Conservation (phyloP, 768 basidiomycete genomes). For the Pluteus cervinus region DNA sequence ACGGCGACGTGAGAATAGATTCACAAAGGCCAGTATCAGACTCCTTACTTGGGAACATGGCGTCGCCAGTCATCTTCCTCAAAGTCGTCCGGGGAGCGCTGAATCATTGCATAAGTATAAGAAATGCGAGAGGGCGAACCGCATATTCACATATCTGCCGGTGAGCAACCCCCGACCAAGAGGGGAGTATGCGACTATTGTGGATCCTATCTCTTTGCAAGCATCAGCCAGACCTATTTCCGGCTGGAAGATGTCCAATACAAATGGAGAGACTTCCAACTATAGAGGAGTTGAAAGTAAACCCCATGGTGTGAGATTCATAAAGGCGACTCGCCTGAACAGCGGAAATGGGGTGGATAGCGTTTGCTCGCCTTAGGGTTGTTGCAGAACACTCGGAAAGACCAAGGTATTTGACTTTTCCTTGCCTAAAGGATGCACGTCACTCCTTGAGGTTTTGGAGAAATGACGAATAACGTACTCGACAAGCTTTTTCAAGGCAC, state of each 20-base stretch:
- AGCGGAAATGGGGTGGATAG: slow-evolving; percentile 38
- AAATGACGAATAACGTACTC: slow-evolving; percentile 22
- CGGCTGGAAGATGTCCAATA: slow-evolving; percentile 36
- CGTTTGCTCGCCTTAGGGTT: slow-evolving; percentile 42
- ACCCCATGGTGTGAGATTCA: too few species aligned
- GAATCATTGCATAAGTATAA: not conserved
- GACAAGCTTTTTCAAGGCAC: slow-evolving; percentile 29
- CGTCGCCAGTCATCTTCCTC: slow-evolving; percentile 30
- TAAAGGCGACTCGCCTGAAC: too few species aligned
- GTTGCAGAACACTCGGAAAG: slow-evolving; percentile 41
- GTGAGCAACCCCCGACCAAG: slow-evolving; percentile 44
- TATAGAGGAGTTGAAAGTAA: too few species aligned
- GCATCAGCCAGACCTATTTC: slow-evolving; percentile 32
- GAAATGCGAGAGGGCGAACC: not conserved
- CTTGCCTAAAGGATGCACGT: slow-evolving; percentile 20
- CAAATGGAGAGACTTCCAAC: slow-evolving; percentile 40
- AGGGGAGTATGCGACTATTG: slow-evolving; percentile 43
- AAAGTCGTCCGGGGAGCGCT: slow-evolving; percentile 36
- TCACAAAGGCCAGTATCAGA: not conserved
- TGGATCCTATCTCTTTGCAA: slow-evolving; percentile 35
- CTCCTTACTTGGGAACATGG: slow-evolving; percentile 22
- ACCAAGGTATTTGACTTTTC: slow-evolving; percentile 44
- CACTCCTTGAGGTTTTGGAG: slow-evolving; percentile 8
- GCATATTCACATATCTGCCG: slow-evolving; percentile 31
- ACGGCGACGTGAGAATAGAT: not conserved